These are phyloP conservation scores for Magnusiomyces magnusii DNA, from an alignment of 1,139 yeast genomes.

Conservation along the genomic window DNA sequence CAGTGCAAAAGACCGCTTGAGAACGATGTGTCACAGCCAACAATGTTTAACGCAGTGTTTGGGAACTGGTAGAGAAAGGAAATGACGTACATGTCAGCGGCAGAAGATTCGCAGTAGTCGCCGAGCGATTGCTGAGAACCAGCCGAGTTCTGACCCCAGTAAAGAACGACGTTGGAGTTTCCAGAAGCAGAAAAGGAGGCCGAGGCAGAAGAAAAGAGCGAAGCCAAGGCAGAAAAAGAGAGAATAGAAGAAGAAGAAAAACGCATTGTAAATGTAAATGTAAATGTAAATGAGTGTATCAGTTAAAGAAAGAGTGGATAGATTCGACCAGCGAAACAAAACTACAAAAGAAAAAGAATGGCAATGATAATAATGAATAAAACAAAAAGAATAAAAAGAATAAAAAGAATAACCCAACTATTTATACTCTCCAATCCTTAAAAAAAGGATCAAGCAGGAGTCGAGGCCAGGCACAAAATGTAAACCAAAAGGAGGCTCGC, in stretches of 20 bases:
- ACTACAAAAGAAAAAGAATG: background rate
- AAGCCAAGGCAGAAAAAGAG: slow-evolving; percentile 6
- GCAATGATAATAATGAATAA: background rate
- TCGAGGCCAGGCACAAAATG: no score
- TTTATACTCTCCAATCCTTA: no score
- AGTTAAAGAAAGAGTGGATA: background rate
- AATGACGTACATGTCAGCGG: slow-evolving; percentile 65
- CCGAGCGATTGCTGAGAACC: slow-evolving; percentile 52
- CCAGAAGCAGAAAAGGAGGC: slow-evolving; percentile 13
- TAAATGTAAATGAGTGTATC: background rate
- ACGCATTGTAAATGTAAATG: background rate
- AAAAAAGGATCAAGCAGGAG: no score
- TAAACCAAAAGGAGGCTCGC: no score
- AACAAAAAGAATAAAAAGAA: background rate
- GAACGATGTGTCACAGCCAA: slow-evolving; percentile 53
- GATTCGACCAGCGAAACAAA: slow-evolving; percentile 8
- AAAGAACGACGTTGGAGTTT: slow-evolving; percentile 44
- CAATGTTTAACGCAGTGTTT: slow-evolving; percentile 47
- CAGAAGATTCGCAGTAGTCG: slow-evolving; percentile 58
- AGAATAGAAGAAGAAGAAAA: background rate
- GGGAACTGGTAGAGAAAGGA: slow-evolving; percentile 65
- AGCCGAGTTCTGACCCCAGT: slow-evolving; percentile 91
- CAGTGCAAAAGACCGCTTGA: slow-evolving; percentile 50
- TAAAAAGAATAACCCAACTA: no score
- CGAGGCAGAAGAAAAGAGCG: background rate